phyloP scores from a whole-genome alignment of 2,329 filamentous ascomycete species.

The Xylariales sp. region DNA sequence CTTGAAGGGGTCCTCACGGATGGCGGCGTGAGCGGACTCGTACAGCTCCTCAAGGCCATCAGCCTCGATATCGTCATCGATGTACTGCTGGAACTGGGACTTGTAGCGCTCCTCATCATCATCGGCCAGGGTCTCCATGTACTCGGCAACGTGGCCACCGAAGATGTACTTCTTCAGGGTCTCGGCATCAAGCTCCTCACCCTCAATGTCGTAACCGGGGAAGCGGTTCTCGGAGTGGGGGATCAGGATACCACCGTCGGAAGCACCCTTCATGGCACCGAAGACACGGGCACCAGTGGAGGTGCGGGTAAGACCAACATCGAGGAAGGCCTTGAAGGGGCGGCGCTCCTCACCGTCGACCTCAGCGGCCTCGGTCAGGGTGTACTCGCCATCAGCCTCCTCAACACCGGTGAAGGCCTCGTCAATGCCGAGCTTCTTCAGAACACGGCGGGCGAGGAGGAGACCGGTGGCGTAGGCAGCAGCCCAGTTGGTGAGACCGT shows the following conservation, averaged over 20 bases:
- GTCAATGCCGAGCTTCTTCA: conserved; percentile 95
- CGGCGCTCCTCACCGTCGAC: conserved; percentile 88
- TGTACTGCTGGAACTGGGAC: conserved; percentile 96
- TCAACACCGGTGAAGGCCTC: conserved; percentile 93
- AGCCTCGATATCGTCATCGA: conserved; percentile 93
- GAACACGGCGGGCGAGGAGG: conserved; percentile 90
- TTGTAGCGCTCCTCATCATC: conserved; percentile 99
- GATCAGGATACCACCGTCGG: conserved; percentile 93
- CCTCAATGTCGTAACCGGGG: conserved; percentile 96
- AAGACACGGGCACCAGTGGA: conserved; percentile 99
- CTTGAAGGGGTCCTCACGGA: conserved; percentile 98
- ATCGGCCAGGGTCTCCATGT: conserved; percentile 99
- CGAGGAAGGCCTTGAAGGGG: conserved; percentile 98
- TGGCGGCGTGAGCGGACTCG: conserved; percentile 88
- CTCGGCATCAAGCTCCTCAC: conserved; percentile 96
- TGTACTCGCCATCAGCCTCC: conserved; percentile 95
- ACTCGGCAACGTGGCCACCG: conserved; percentile 96
- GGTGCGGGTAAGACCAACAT: conserved; percentile 95
- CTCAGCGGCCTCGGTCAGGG: conserved; percentile 90
- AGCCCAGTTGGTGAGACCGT: conserved; percentile 99
- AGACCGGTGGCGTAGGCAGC: conserved; percentile 96
- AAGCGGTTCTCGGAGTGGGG: conserved; percentile 99
- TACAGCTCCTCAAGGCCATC: conserved; percentile 97
- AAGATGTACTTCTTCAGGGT: conserved; percentile 99
- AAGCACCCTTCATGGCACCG: conserved; percentile 99